Evolutionary conservation across 2,329 filamentous ascomycete genomes (phyloP), one percentile per base, ranked within the genome.

Genomic region (Zymoseptoria tritici): DNA sequence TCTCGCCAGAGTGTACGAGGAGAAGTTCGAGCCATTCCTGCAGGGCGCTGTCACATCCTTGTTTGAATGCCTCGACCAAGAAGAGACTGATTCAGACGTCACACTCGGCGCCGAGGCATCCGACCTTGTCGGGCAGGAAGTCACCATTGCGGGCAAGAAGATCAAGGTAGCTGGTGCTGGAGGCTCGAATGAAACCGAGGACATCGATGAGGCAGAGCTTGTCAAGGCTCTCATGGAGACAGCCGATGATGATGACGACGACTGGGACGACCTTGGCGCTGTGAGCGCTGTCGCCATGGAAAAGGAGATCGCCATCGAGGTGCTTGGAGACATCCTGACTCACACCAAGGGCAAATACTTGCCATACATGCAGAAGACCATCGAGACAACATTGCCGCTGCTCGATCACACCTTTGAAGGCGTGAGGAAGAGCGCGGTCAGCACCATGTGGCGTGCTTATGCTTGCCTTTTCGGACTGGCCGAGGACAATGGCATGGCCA

Each of bases 231-330:
- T 85, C 36, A 83, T 87, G 62, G 68, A 70, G 49, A 66, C 59
- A 11, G 64, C 60, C 29, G 74, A 72, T 57, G 87, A 88, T 63
- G 84, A 85, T 3, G 89, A 91, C 52, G 90, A 91, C 60, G 90
- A 91, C 62, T 91, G 90, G 83, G 88, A 91, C 68, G 89, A 91
- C 68, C 81, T 95, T 54, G 87, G 85, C 60, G 90, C 90, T 55
- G 89, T 95, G 63, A 95, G 91, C 24, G 91, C 91, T 57, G 85
- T 97, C 58, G 91, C 93, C 22, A 84, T 96, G 69, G 94, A 97
- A 81, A 97, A 97, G 78, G 94, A 99, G 77, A 95, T 97, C 68
- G 93, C 94, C 46, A 85, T 96, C 52, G 94, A 99, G 75, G 92
- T 97, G 5, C 83, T 97, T 42, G 94, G 92, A 65, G 94, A 99